Evolutionary conservation across 208 protist species (phyloP).

Genomic region (Trypanosoma grayi): DNA sequence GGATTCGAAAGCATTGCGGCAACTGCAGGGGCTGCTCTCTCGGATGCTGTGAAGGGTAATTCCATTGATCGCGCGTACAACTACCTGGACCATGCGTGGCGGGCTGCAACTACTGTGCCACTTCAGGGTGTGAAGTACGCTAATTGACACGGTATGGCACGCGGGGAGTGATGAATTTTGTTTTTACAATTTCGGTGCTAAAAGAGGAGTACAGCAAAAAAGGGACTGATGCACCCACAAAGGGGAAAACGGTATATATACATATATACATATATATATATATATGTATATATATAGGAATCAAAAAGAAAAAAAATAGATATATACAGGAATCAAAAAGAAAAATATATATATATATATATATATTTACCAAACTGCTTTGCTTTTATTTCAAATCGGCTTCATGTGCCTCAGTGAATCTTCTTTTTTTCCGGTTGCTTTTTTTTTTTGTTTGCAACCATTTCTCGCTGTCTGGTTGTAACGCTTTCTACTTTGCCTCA

Average conservation of each 20-base stretch:
- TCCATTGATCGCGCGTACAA: slow-evolving; percentile 75
- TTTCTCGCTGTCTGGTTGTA: no score
- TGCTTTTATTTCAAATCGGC: no score
- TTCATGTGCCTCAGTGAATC: no score
- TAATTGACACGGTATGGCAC: slow-evolving; percentile 7
- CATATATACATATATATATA: slow-evolving; percentile 11
- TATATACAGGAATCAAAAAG: no score
- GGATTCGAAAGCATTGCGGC: slow-evolving; percentile 55
- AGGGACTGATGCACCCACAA: neutral
- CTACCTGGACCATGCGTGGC: slow-evolving; percentile 86
- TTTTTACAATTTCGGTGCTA: slow-evolving; percentile 1
- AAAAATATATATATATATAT: slow-evolving; percentile 20
- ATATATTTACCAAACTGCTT: neutral
- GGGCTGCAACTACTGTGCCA: slow-evolving; percentile 53
- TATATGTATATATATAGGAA: slow-evolving; percentile 19
- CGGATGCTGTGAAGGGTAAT: slow-evolving; percentile 43
- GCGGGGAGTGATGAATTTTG: no score
- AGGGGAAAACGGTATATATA: neutral
- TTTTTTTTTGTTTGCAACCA: neutral
- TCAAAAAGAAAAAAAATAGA: no score
- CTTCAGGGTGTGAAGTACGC: slow-evolving; percentile 62
- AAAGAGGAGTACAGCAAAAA: neutral
- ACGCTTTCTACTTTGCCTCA: no score
- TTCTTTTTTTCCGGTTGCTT: neutral
- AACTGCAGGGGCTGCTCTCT: slow-evolving; percentile 39